Evolutionary conservation across 2,329 filamentous ascomycete species (phyloP).

Genomic region (Nannizziopsis barbatae): DNA sequence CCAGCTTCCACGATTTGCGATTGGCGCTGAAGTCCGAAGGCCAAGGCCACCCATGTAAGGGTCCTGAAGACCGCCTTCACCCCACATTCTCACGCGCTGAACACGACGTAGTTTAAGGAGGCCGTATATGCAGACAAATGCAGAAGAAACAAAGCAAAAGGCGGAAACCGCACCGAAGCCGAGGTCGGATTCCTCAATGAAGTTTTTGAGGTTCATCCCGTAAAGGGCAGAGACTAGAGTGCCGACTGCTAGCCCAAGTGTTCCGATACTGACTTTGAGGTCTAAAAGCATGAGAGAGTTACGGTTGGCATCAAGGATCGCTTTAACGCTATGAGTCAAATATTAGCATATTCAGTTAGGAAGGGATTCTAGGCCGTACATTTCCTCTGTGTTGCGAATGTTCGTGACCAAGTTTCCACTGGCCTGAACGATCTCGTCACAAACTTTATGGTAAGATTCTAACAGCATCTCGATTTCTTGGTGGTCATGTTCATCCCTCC

Average conservation of each 20-base stretch:
- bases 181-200: constrained; percentile 84
- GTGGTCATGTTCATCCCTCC: constrained; percentile 71
- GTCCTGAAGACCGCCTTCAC: constrained; percentile 37
- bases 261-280: constrained; percentile 90
- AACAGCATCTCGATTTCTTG: constrained; percentile 94
- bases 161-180: constrained; percentile 70
- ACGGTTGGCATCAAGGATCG: constrained; percentile 93
- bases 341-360: constrained; percentile 16
- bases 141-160: constrained; percentile 59
- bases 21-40: constrained; percentile 3
- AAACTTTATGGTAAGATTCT: constrained; percentile 95
- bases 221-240: constrained; percentile 98
- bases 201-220: constrained; percentile 98
- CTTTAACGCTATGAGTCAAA: constrained; percentile 59
- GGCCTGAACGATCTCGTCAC: constrained; percentile 94
- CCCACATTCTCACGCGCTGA: constrained; percentile 80
- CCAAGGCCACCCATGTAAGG: constrained; percentile 12
- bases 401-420: constrained; percentile 85
- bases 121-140: constrained; percentile 71
- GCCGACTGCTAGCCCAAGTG: constrained; percentile 83
- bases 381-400: constrained; percentile 96
- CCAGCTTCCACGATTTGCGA: constrained; percentile 10
- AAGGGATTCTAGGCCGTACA: constrained; percentile 44
- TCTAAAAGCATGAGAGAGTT: constrained; percentile 97
- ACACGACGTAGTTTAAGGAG: constrained; percentile 72